Base-by-base conservation (phyloP, 345 rosid genomes). In the Abelmoschus esculentus region DNA sequence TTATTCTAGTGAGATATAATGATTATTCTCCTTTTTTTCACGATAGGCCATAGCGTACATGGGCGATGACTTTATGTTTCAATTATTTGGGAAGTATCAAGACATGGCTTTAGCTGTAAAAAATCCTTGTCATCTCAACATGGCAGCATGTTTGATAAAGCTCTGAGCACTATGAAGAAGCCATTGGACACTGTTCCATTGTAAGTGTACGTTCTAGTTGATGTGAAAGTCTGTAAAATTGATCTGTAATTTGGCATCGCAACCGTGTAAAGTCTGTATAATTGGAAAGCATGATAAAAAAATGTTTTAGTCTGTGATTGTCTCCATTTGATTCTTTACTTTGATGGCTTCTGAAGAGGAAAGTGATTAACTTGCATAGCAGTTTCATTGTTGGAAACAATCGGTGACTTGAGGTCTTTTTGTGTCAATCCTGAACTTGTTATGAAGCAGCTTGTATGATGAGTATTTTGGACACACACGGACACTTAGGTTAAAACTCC, bases 21-120 rank as follows among this genome's bases (percentile, higher is more conserved):
- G n/a, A 29, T 40, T 63, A 19, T 19, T 42, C 52, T n/a, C n/a
- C n/a, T n/a, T 68, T 19, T 61, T 14, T 36, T 67, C 65, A 31
- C 64, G n/a, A 63, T 74, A 93, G 98, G 97, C 98, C 49, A 83
- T 89, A 75, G 97, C 96, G 65, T 93, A 93, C 80, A 79, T 93
- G 91, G 92, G 91, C 1, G 97, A 93, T 44, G 97, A 93, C 78
- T 93, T 93, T 73, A 93, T 93, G 96, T 91, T 93, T 80, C 98
- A 91, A 79, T 82, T 91, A 72, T 91, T 91, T 79, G 98, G 97
- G 71, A 93, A 93, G 84, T 91, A 85, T 72, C 87, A 85, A 58
- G 99, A 93, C 78, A 91, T 91, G 97, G 99, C 99, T 60, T 80
- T 91, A 79, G 97, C 99, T 34, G 99, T 93, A 31, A 93, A 93